Conservation (phyloP, 2,329 filamentous ascomycete genomes). For the Sphaerulina vaccinii region DNA sequence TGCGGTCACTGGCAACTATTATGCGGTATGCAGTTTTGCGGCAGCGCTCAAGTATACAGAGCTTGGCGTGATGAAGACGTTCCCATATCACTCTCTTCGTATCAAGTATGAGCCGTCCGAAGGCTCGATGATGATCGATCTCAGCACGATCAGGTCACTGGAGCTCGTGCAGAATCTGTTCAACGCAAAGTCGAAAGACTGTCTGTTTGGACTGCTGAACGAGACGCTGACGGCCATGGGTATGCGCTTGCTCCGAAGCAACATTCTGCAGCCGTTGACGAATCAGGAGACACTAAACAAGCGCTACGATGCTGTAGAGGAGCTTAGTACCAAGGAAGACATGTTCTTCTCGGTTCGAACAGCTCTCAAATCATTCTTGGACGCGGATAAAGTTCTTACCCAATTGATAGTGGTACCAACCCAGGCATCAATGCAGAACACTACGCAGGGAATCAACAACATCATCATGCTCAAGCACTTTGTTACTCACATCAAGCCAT, state of each 20-base stretch:
- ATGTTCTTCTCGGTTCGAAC: constrained; percentile 77
- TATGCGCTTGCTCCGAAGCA: constrained; percentile 74
- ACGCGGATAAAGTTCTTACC: constrained; percentile 77
- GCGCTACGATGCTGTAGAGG: constrained; percentile 79
- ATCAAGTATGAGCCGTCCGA: constrained; percentile 86
- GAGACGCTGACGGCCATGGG: constrained; percentile 88
- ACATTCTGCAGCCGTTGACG: constrained; percentile 85
- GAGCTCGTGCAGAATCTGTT: constrained; percentile 88
- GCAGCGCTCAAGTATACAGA: constrained; percentile 87
- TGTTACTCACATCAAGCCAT: constrained; percentile 62
- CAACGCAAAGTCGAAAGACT: constrained; percentile 73
- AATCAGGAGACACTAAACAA: constrained; percentile 64
- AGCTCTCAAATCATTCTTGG: constrained; percentile 73
- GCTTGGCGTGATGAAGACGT: constrained; percentile 63
- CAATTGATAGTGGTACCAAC: constrained; percentile 77
- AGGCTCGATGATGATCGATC: constrained; percentile 93
- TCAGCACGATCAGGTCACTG: constrained; percentile 79
- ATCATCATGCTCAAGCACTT: constrained; percentile 85
- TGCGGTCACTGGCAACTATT: constrained; percentile 78
- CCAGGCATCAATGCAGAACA: constrained; percentile 63
- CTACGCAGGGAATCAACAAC: constrained; percentile 81
- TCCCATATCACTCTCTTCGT: constrained; percentile 75
- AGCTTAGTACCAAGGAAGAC: constrained; percentile 77
- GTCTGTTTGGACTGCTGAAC: constrained; percentile 81
- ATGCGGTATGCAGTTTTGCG: constrained; percentile 78